phyloP scores from a whole-genome alignment of 192 early-diverging fungal species.

The Podila epigama region DNA sequence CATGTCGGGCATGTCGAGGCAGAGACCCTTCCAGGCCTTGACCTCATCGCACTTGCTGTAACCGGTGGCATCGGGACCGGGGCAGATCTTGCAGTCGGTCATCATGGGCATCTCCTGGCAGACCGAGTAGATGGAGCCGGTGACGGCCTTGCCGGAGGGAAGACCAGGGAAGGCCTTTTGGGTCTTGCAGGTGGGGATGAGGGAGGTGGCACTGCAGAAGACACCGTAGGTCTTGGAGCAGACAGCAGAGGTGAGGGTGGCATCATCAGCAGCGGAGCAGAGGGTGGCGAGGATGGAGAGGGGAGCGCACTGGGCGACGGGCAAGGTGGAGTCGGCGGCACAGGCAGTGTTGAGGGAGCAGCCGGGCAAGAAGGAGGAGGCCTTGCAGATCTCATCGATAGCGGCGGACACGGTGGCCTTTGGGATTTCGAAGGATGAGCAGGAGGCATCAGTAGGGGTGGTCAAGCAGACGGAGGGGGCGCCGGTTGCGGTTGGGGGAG shows the following conservation, averaged over 20 bases:
- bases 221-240: conserved; percentile 33
- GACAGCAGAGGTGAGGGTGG: conserved; percentile 11
- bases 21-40: conserved; percentile 37
- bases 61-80: conserved; percentile 37
- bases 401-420: conserved; percentile 19
- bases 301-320: conserved; percentile 27
- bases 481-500: background rate
- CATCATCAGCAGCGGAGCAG: conserved; percentile 33
- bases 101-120: conserved; percentile 42
- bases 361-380: conserved; percentile 38
- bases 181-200: conserved; percentile 41
- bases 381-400: conserved; percentile 34
- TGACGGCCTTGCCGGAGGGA: conserved; percentile 39
- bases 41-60: conserved; percentile 47
- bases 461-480: conserved; percentile 36
- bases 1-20: conserved; percentile 47
- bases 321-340: conserved; percentile 15
- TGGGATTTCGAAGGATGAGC: conserved; percentile 28
- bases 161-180: conserved; percentile 36
- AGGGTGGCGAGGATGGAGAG: conserved; percentile 34
- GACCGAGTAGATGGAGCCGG: conserved; percentile 39
- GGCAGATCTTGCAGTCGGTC: conserved; percentile 47
- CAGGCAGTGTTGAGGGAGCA: conserved; percentile 48
- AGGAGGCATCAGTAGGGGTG: conserved; percentile 31
- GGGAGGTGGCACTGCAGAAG: conserved; percentile 22